Conservation (phyloP, 2,329 filamentous ascomycete species). For the Annulohypoxylon truncatum region DNA sequence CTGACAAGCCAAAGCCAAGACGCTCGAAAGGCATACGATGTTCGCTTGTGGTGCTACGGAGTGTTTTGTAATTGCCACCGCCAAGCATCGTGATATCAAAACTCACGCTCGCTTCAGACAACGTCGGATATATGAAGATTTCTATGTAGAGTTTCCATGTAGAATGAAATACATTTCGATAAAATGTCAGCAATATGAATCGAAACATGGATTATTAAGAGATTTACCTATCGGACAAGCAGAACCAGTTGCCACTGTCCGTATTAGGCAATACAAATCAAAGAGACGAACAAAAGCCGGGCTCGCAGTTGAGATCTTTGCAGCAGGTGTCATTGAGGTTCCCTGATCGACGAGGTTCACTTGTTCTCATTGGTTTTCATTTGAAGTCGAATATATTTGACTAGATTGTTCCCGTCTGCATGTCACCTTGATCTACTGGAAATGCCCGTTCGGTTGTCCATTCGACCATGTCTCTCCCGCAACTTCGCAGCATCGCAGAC, state of each 20-base stretch:
- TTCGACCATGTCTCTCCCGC: conserved; percentile 12
- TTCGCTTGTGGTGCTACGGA: conserved; percentile 17
- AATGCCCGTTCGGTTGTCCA: conserved; percentile 34
- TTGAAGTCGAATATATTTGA: conserved; percentile 22
- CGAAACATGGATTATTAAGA: conserved; percentile 27
- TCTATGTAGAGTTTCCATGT: conserved; percentile 16
- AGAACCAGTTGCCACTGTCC: conserved; percentile 37
- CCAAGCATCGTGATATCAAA: conserved; percentile 35
- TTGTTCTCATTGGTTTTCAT: conserved; percentile 34
- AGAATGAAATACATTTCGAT: not conserved
- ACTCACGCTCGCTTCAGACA: conserved; percentile 3
- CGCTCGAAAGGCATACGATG: conserved; percentile 27
- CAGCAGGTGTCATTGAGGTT: conserved; percentile 37
- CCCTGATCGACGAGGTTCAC: conserved; percentile 31
- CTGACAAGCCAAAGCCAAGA: conserved; percentile 35
- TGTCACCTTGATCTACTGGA: conserved; percentile 40
- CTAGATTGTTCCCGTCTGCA: conserved; percentile 40
- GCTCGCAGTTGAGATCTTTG: conserved; percentile 35
- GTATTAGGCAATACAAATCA: conserved; percentile 35
- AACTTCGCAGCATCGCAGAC: conserved; percentile 7
- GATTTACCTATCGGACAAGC: conserved; percentile 36
- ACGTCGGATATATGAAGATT: conserved; percentile 12
- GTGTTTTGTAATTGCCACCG: conserved; percentile 29
- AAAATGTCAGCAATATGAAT: conserved; percentile 30
- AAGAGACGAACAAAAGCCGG: conserved; percentile 41